phyloP scores from a whole-genome alignment of 768 basidiomycete genomes.

The Leccinum ochraceum region DNA sequence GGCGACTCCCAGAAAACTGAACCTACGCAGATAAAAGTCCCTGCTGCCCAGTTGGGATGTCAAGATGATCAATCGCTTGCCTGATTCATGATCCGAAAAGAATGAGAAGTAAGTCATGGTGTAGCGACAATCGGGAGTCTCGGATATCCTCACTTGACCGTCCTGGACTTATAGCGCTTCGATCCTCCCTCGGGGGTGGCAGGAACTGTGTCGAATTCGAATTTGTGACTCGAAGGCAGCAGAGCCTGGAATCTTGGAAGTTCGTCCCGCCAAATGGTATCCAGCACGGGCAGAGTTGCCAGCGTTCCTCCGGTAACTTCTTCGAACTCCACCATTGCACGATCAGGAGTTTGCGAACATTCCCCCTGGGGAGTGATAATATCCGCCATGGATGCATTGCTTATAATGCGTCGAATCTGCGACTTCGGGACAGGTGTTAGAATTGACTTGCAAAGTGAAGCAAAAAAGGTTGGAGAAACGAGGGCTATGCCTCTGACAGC shows the following conservation, averaged over 20 bases:
- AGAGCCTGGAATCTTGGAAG: background rate
- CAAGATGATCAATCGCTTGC: background rate
- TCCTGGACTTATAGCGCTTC: constrained; percentile 10
- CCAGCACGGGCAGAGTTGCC: constrained; percentile 5
- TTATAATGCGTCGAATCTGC: background rate
- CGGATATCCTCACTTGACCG: background rate
- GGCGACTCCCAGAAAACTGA: background rate
- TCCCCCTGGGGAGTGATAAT: background rate
- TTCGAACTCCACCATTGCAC: background rate
- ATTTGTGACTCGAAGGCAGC: background rate
- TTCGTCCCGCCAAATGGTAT: background rate
- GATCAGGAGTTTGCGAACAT: background rate
- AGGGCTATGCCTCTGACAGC: constrained; percentile 1
- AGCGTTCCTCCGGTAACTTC: constrained; percentile 4
- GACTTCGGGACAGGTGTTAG: background rate
- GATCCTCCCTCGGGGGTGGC: constrained; percentile 14
- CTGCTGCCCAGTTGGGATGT: constrained; percentile 12
- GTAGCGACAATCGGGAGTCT: background rate
- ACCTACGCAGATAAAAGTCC: constrained; percentile 12
- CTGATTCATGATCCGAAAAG: background rate
- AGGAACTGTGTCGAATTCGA: background rate
- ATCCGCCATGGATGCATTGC: background rate
- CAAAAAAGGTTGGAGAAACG: background rate
- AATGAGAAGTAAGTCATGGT: background rate
- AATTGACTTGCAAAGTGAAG: constrained; percentile 11